phyloP scores from a whole-genome alignment of 2,329 filamentous ascomycete genomes.

The Ustulina deusta region DNA sequence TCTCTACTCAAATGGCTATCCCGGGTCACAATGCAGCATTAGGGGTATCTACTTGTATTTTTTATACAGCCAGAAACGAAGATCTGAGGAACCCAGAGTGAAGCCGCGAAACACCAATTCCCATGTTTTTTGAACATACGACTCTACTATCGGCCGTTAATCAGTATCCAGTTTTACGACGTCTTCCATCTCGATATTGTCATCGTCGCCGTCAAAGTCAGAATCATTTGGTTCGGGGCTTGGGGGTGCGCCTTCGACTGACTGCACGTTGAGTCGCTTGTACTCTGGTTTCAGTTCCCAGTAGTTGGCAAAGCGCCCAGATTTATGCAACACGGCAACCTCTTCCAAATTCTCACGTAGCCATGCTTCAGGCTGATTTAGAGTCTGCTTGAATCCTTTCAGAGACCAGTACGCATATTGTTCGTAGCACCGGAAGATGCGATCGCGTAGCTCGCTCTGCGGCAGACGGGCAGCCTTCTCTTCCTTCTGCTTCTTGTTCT shows the following conservation, averaged over 20 bases:
- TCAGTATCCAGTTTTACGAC: constrained; percentile 58
- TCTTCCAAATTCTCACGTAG: constrained; percentile 86
- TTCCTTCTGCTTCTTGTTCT: constrained; percentile 73
- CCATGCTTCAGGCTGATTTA: constrained; percentile 93
- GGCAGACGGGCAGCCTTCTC: constrained; percentile 81
- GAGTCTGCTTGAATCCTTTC: constrained; percentile 79
- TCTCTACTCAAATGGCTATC: constrained; percentile 6
- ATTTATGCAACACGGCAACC: constrained; percentile 84
- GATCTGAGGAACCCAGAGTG: neutral
- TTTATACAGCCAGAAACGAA: constrained; percentile 35
- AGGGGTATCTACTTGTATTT: constrained; percentile 37
- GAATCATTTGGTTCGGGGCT: constrained; percentile 62
- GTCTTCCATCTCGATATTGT: constrained; percentile 82
- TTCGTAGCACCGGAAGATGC: constrained; percentile 85
- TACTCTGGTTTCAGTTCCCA: constrained; percentile 85
- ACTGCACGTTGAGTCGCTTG: constrained; percentile 64
- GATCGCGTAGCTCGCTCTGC: constrained; percentile 87
- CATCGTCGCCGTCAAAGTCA: constrained; percentile 72
- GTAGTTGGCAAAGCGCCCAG: constrained; percentile 84
- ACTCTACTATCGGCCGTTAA: neutral
- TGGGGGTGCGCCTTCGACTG: constrained; percentile 64
- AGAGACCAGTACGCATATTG: constrained; percentile 95
- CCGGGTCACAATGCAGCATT: constrained; percentile 9
- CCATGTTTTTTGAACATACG: constrained; percentile 27
- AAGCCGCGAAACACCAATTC: constrained; percentile 42